These are phyloP conservation scores for Arctium minus DNA, from an alignment of 129 eudicot genomes.

Conservation along the genomic window DNA sequence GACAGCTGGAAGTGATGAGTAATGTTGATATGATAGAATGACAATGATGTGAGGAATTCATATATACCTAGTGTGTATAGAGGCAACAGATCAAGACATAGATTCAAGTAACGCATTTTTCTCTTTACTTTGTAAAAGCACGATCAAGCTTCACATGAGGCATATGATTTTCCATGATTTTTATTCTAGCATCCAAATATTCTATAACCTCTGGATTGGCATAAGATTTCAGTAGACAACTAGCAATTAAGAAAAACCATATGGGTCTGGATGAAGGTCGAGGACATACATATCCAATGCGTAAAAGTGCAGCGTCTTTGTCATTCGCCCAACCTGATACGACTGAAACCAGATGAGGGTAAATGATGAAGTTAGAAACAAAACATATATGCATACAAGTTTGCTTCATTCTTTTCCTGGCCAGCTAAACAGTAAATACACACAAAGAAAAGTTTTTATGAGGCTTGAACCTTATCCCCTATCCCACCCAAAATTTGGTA, in stretches of 20 bases:
- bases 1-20: background rate
- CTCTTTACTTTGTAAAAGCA: background rate
- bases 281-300: conserved; percentile 80
- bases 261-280: background rate
- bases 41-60: background rate
- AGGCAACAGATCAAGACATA: background rate
- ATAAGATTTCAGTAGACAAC: conserved; percentile 1
- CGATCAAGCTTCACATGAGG: background rate
- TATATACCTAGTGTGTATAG: background rate
- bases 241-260: conserved; percentile 5
- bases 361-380: conserved; percentile 10
- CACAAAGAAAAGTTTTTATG: background rate
- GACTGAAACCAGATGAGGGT: conserved; percentile 37
- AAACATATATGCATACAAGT: background rate
- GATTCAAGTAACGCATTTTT: background rate
- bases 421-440: background rate
- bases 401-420: background rate
- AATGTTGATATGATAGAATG: background rate
- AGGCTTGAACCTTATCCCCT: background rate
- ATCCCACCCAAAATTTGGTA: background rate
- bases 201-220: background rate
- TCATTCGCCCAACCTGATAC: conserved; percentile 65
- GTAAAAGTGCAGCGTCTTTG: conserved; percentile 67
- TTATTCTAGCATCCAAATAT: background rate
- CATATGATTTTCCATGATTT: background rate